phyloP scores from a whole-genome alignment of 2,329 filamentous ascomycete genomes.

The Colletotrichum abscissum region DNA sequence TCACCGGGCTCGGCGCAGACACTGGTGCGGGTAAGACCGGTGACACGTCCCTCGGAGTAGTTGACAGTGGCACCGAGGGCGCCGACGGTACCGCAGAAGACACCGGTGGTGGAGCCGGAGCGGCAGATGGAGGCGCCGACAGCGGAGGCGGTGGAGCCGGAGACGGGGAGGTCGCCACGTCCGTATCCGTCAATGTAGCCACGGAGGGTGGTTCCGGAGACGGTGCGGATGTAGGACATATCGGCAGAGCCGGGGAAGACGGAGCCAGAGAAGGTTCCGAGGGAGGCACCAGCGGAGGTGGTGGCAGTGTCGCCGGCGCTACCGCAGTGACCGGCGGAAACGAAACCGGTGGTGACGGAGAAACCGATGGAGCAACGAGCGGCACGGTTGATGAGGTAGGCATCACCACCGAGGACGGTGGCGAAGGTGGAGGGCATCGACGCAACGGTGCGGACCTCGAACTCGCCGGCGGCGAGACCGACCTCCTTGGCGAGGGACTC shows the following conservation, averaged over 20 bases:
- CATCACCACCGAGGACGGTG: constrained; percentile 49
- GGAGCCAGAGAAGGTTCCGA: constrained; percentile 50
- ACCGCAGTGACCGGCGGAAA: constrained; percentile 53
- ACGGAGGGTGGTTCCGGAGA: constrained; percentile 47
- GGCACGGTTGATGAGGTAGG: constrained; percentile 48
- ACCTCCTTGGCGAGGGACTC: constrained; percentile 49
- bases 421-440: constrained; percentile 48
- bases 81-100: constrained; percentile 51
- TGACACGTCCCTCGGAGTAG: constrained; percentile 52
- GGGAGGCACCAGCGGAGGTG: constrained; percentile 44
- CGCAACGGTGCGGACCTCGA: constrained; percentile 48
- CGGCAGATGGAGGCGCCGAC: constrained; percentile 52
- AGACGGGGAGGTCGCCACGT: constrained; percentile 45
- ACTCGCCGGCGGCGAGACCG: constrained; percentile 49
- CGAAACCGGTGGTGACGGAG: constrained; percentile 52
- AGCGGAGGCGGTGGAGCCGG: constrained; percentile 50
- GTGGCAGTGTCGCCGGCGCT: constrained; percentile 44
- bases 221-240: constrained; percentile 50
- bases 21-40: constrained; percentile 52
- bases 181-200: constrained; percentile 49
- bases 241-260: constrained; percentile 53
- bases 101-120: constrained; percentile 53
- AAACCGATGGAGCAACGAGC: constrained; percentile 53
- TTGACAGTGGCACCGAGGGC: constrained; percentile 48
- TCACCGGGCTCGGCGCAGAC: constrained; percentile 55